A percentile compares a stretch with the other conserved stretches of the same genome.
These are phyloP conservation scores for Cytospora paraplurivora DNA, from an alignment of 2,329 filamentous ascomycete genomes.

Conservation along the genomic window DNA sequence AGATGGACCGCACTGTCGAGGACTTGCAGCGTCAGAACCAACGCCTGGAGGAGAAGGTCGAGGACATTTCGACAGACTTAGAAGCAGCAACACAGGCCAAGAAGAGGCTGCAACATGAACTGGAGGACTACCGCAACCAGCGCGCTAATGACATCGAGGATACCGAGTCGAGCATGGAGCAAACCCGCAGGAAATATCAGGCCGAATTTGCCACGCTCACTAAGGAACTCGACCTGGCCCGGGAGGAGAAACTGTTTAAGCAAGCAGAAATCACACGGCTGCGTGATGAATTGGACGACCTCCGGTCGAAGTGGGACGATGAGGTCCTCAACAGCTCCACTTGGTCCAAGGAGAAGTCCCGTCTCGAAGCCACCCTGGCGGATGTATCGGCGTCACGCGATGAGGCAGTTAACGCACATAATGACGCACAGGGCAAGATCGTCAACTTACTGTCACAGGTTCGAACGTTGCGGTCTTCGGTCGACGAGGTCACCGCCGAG, in stretches of 20 bases:
- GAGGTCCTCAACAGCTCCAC: constrained; percentile 97
- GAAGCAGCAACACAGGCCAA: constrained; percentile 84
- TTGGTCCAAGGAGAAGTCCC: constrained; percentile 96
- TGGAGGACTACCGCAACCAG: constrained; percentile 95
- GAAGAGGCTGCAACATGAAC: constrained; percentile 92
- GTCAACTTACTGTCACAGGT: constrained; percentile 90
- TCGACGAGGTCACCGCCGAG: constrained; percentile 85
- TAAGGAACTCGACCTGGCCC: constrained; percentile 89
- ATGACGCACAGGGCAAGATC: constrained; percentile 91
- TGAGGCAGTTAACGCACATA: constrained; percentile 89
- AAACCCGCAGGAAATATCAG: constrained; percentile 97
- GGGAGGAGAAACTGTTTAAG: constrained; percentile 84
- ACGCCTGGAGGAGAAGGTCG: constrained; percentile 84
- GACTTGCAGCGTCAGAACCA: constrained; percentile 89
- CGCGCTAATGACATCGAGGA: constrained; percentile 96
- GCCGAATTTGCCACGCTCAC: constrained; percentile 85
- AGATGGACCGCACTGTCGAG: constrained; percentile 84
- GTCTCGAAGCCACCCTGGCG: constrained; percentile 84
- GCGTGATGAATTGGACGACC: constrained; percentile 92
- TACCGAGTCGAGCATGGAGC: constrained; percentile 93
- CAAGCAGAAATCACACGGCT: constrained; percentile 85
- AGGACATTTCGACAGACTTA: constrained; percentile 88
- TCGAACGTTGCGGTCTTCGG: constrained; percentile 75
- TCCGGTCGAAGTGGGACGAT: constrained; percentile 96
- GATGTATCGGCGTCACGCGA: constrained; percentile 90